Evolutionary conservation across 1,284 basidiomycete genomes (phyloP).

Genomic region (Tetrapyrgos nigripes): DNA sequence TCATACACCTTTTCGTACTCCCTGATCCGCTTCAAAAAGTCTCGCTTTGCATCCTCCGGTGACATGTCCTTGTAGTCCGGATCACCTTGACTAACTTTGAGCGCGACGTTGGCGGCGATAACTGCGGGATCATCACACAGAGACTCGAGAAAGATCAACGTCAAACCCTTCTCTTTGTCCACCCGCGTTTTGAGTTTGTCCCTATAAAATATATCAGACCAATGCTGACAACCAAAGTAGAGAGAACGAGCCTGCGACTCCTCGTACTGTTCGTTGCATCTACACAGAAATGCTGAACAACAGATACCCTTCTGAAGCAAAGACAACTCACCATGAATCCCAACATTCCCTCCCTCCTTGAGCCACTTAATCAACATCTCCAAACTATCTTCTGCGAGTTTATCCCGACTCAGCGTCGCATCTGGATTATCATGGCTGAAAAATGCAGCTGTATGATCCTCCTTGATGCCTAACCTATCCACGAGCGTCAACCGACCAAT

Average conservation of each 20-base stretch:
- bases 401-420: conserved; percentile 82
- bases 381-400: conserved; percentile 90
- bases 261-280: conserved; percentile 42
- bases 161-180: conserved; percentile 89
- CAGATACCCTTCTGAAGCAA: background rate
- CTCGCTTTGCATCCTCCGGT: conserved; percentile 84
- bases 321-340: conserved; percentile 84
- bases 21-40: conserved; percentile 91
- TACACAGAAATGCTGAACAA: background rate
- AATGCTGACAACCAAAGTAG: background rate
- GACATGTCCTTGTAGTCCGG: conserved; percentile 96
- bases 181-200: conserved; percentile 84
- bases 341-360: conserved; percentile 95
- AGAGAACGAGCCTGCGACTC: conserved; percentile 61
- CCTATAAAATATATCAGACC: conserved; percentile 45
- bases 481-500: no score
- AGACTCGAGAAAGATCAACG: conserved; percentile 94
- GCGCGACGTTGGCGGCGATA: conserved; percentile 94
- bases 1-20: conserved; percentile 98
- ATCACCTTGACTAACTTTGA: conserved; percentile 96
- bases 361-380: conserved; percentile 97
- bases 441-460: conserved; percentile 92
- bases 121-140: conserved; percentile 93
- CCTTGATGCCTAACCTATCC: conserved; percentile 75
- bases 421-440: conserved; percentile 90